phyloP scores from a whole-genome alignment of 2,329 filamentous ascomycete species.

The Fusarium siculi region DNA sequence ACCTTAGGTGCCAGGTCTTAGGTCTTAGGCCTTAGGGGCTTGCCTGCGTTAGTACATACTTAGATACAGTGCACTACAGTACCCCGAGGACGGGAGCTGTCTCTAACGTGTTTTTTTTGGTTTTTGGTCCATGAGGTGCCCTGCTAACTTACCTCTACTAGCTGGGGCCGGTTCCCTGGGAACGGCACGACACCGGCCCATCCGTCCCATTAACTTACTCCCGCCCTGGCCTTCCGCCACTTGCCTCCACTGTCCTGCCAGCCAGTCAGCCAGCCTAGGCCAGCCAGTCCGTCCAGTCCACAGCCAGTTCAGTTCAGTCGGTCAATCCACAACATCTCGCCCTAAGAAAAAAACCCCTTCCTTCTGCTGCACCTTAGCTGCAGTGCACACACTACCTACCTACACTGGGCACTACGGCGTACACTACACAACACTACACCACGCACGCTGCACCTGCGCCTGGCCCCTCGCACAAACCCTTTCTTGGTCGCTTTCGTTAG shows the following conservation, averaged over 20 bases:
- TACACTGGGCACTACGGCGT: neutral
- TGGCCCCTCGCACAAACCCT: slow-evolving; percentile 23
- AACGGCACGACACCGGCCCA: slow-evolving; percentile 53
- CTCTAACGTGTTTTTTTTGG: slow-evolving; percentile 21
- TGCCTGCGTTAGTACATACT: neutral
- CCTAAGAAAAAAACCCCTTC: slow-evolving; percentile 16
- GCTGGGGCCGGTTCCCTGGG: slow-evolving; percentile 50
- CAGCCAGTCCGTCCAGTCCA: neutral
- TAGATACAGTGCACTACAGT: slow-evolving; percentile 14
- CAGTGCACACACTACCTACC: neutral
- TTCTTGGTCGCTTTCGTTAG: slow-evolving; percentile 5
- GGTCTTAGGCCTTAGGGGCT: neutral
- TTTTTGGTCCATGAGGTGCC: slow-evolving; percentile 12
- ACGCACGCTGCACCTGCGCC: slow-evolving; percentile 4
- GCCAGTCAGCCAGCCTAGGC: neutral
- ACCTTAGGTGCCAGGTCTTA: slow-evolving; percentile 1
- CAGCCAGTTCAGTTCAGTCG: neutral
- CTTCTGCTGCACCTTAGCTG: slow-evolving; percentile 35
- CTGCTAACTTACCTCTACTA: slow-evolving; percentile 17
- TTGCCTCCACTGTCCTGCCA: slow-evolving; percentile 7
- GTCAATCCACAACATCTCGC: slow-evolving; percentile 7
- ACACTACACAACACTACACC: neutral
- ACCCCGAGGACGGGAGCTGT: slow-evolving; percentile 11
- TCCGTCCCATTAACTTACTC: slow-evolving; percentile 50
- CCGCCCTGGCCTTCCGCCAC: slow-evolving; percentile 48